Evolutionary conservation across 2,329 filamentous ascomycete genomes (phyloP), one percentile per base, ranked within the genome.

Genomic region (Arachnomyces sp.): DNA sequence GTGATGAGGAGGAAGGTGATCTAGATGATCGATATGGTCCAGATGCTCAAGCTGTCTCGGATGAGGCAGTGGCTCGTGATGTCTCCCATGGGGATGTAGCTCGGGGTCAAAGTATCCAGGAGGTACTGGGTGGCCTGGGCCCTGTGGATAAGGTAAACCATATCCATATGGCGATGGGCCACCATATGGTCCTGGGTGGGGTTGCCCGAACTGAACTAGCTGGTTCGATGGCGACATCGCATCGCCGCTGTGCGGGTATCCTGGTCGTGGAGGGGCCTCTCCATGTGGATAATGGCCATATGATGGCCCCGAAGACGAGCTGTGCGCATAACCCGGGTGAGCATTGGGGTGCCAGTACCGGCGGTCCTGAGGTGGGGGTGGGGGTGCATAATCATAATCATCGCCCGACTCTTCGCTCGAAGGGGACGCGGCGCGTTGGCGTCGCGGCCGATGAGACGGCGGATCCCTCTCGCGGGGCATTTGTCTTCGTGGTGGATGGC

Each of bases 241-340:
- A 38, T 58, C 55, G 15, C 43, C 44, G 28, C 55, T 55, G 28
- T 53, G 54, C 7, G 40, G 39, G 9, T 25, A 25, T 33, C 43
- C 43, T 11, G 44, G 43, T 36, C 41, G 44, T 31, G 49, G 34
- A 14, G 44, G 42, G 9, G 49, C 36, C 44, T 50, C 45, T 43
- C 51, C 49, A 35, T 43, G 48, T 18, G 38, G 56, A 43, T 60
- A 63, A 32, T 51, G 48, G 39, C 50, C 49, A 38, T 62, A 66
- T 16, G 61, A 59, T 29, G 59, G 62, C 8, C 57, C 63, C 4
- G 65, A 66, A 7, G 64, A 63, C 31, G 58, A 49, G 45, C 61
- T 66, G 16, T 57, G 60, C 12, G 61, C 49, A 46, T 68, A 68
- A n/a, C 56, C 52, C 32, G 44, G 43, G 32, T 48, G 56, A 15